Evolutionary conservation across 2,329 filamentous ascomycete species (phyloP), one percentile per base, ranked within the genome.

Genomic region (Exophiala dermatitidis): DNA sequence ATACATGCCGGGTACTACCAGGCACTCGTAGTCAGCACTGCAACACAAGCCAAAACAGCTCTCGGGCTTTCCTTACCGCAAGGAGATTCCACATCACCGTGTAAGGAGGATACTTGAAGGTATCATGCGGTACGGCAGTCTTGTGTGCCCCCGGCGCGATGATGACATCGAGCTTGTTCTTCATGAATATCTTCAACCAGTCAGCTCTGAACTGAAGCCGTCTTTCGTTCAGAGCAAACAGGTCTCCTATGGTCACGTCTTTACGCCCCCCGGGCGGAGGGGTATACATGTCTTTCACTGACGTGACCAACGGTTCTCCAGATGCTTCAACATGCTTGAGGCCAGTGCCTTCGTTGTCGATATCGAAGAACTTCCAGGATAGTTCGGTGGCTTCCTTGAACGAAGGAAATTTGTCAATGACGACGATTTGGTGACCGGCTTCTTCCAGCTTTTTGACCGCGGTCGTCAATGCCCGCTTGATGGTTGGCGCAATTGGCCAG

Each of bases 91-190:
- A 83, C 2, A 73, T 74, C n/a, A 74, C 77, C 0, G 81, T 84
- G 36, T 60, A 60, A 37, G 57, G 54, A n/a, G 57, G 57, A 32
- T 43, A 46, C 12, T 46, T 47, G 51, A 80, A 77, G 0, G 79
- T 76, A 0, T 75, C 77, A 63, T 83, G 82, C 67, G 80, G 85
- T 2, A 75, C 70, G 67, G 85, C 82, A 50, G 82, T 75, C 9
- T 75, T 72, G 1, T 82, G 79, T 0, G 82, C 81, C 0, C 83
- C 73, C 0, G 82, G 82, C 52, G 76, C 79, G 49, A 86, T 75
- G 46, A 85, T 74, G 0, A 80, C 79, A 69, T 85, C 82, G 5
- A 85, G 68, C 5, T 66, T 67, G 40, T 72, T 31, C 67, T 67
- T 56, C 65, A 64, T 8, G 62, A 60, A 60, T 70, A 60, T 29